Evolutionary conservation across 495 filamentous ascomycete genomes (phyloP).

Genomic region (Thozetella sp.): DNA sequence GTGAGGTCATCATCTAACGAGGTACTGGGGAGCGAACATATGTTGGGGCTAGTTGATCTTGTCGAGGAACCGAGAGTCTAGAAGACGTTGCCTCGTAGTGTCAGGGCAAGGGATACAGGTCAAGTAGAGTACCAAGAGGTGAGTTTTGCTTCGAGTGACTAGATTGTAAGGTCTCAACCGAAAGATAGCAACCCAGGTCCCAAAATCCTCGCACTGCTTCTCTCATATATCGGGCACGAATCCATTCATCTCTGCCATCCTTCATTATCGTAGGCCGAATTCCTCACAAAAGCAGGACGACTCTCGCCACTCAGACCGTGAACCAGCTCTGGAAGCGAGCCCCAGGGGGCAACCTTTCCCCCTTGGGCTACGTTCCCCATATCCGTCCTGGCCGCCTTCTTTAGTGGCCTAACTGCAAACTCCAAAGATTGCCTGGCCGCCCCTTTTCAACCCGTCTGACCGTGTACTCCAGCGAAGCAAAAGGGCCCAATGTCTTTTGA

Average conservation of each 20-base stretch:
- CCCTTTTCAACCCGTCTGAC: neutral
- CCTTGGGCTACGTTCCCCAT: too few species aligned
- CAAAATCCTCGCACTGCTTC: neutral
- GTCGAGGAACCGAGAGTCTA: neutral
- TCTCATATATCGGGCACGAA: too few species aligned
- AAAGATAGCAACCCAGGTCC: neutral
- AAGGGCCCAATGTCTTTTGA: neutral
- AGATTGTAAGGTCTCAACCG: neutral
- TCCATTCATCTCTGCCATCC: too few species aligned
- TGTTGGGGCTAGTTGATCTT: too few species aligned
- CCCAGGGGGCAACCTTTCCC: too few species aligned
- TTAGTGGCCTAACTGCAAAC: neutral
- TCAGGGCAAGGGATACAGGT: neutral
- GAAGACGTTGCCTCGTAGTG: neutral
- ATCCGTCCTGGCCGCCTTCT: neutral
- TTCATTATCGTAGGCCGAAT: too few species aligned
- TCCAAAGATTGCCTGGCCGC: neutral
- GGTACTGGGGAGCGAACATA: too few species aligned
- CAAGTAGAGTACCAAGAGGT: neutral
- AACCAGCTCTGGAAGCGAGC: too few species aligned
- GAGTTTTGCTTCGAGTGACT: constrained; percentile 1
- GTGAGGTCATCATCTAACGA: too few species aligned
- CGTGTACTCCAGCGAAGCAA: neutral
- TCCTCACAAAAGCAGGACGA: too few species aligned
- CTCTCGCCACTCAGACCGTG: too few species aligned